Base-by-base conservation (phyloP, 805 yeast genomes). In the Candida loeiensis region DNA sequence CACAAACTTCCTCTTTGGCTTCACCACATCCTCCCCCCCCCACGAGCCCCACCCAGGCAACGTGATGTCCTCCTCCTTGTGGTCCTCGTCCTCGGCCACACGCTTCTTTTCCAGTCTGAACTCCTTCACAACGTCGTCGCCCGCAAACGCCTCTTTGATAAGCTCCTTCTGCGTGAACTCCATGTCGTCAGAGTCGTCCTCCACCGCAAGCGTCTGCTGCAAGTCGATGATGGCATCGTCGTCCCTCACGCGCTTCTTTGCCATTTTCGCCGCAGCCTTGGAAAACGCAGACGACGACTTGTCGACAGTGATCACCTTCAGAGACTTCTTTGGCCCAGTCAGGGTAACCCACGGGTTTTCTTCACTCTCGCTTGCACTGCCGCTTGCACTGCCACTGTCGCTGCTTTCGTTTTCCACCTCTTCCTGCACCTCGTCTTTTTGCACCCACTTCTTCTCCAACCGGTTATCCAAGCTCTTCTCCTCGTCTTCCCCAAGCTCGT, bases 11-110 rank as follows among this genome's bases (percentile, higher is more conserved):
- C 78, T 76, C 58, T 77, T 79, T 56, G 74, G 73, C 58, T 68
- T 56, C 30, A 55, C 53, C 17, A 18, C 24, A 15, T 52, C 61
- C 7, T 76, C 78, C 27, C 96, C 96, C 8, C 91, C 85, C 99
- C 99, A 93, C 32, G 84, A 85, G 35, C 98, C 98, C 97, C 98
- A 93, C 1, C 99, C 99, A 3, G 97, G 98, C 38, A 90, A 64
- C 0, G 95, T 83, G 35, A 84, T 65, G 57, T 90, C 96, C 43
- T 84, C 82, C 53, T 82, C 89, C 56, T 87, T 75, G 61, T 91
- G 97, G 43, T 80, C 97, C 60, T 91, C 97, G 34, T 84, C 89
- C 32, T 68, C 75, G 4, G 74, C 70, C 9, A 76, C 76, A 49
- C 77, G 73, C 42, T 71, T 67, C 66, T 91, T 93, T 52, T 90